Evolutionary conservation across 306 rosid species (phyloP).

Genomic region (Mucuna pruriens): DNA sequence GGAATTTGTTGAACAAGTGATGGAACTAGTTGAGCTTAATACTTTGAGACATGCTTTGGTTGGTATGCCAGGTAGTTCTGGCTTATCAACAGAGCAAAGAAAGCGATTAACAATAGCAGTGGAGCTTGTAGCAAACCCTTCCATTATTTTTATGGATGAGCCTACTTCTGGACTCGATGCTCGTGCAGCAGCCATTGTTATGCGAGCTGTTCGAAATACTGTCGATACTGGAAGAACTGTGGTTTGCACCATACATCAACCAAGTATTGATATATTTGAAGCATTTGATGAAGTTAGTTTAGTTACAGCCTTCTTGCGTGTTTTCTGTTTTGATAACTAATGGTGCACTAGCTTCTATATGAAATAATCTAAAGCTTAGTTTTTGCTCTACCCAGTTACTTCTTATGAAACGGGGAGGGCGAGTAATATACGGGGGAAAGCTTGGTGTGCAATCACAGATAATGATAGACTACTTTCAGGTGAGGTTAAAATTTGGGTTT

Average conservation of each 20-base stretch:
- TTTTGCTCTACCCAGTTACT: slow-evolving; percentile 65
- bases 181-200: slow-evolving; percentile 92
- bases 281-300: slow-evolving; percentile 83
- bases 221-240: slow-evolving; percentile 96
- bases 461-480: slow-evolving; percentile 86
- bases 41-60: slow-evolving; percentile 73
- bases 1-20: slow-evolving; percentile 91
- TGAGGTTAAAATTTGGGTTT: slow-evolving; percentile 25
- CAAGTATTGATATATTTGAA: slow-evolving; percentile 90
- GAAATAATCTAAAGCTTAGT: slow-evolving; percentile 28
- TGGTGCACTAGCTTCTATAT: slow-evolving; percentile 30
- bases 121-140: slow-evolving; percentile 96
- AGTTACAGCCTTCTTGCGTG: background rate
- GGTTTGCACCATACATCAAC: slow-evolving; percentile 94
- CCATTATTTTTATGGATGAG: slow-evolving; percentile 93
- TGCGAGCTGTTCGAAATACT: slow-evolving; percentile 89
- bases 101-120: slow-evolving; percentile 90
- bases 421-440: slow-evolving; percentile 84
- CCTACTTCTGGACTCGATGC: slow-evolving; percentile 98
- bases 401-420: slow-evolving; percentile 93
- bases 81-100: slow-evolving; percentile 92
- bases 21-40: slow-evolving; percentile 88
- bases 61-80: slow-evolving; percentile 86
- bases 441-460: slow-evolving; percentile 74
- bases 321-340: slow-evolving; percentile 34